Evolutionary conservation across 805 yeast genomes (phyloP), one percentile per base, ranked within the genome.

Genomic region (Brettanomyces bruxellensis): DNA sequence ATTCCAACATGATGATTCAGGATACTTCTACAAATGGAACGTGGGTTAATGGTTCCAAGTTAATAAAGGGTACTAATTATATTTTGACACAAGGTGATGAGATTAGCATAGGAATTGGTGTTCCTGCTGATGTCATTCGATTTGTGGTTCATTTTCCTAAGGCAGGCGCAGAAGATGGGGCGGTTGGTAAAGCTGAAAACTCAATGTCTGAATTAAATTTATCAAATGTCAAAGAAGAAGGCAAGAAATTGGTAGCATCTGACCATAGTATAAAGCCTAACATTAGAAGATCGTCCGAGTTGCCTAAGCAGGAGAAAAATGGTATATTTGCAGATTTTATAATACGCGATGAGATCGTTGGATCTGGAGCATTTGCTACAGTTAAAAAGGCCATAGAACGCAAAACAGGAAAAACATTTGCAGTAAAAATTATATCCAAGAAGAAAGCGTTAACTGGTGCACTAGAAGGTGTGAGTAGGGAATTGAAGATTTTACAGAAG

Each of bases 301-400:
- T n/a, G 8, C 30, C 11, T 25, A 14, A 9, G n/a, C 22, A 13
- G 44, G 25, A 12, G 22, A 13, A 30, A 18, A 49, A 52, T 9
- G 56, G 74, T 48, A 51, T 66, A 13, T 55, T 58, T 43, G 53
- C 53, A 22, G 68, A 83, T 56, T 93, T 82, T 63, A 83, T 86
- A 12, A 78, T 91, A 22, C 77, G 83, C 49, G 86, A 83, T 59
- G 95, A 86, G 57, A 81, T 86, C 13, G 86, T 91, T 1, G 99
- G 99, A 1, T 93, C 88, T 56, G 99, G 99, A n/a, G 98, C 98
- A 8, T 91, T 91, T 73, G 98, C 98, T 5, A 85, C 90, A 1
- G 99, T 93, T 28, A 83, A 88, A 54, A 87, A 87, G 60, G 96
- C 95, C 4, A 79, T 90, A 1, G 93, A 89, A 57, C 75, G 97